Evolutionary conservation across 2,329 filamentous ascomycete species (phyloP), one percentile per base, ranked within the genome.

Genomic region (Arthrobotrys entomopaga): DNA sequence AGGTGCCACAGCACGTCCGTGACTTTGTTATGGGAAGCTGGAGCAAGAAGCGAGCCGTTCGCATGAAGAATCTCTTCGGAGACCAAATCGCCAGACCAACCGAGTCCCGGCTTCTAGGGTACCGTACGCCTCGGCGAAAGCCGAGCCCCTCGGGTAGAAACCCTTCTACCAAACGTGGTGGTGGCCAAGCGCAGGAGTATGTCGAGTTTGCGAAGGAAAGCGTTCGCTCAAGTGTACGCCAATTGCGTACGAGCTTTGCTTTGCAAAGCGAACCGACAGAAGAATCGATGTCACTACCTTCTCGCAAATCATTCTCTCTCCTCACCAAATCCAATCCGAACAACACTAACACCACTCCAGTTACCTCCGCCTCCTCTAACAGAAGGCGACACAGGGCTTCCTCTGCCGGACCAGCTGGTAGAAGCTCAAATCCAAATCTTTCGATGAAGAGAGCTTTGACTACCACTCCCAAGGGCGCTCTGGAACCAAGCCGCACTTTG

Each of bases 11-110:
- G 52, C 69, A 73, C 29, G 69, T 73, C 69, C 61, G 63, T 20
- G 69, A 73, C 34, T 73, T 73, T 34, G 69, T 73, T 34, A 73
- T 73, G 69, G 69, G 69, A 43, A 73, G 69, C 61, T 73, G 69
- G 69, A 73, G 69, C 56, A 66, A 52, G 49, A 73, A 73, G 50
- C 61, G 69, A 10, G 69, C 69, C 13, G 69, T 73, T 4, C 69
- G 69, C 6, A 73, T 73, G 69, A 61, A 73, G 61, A 73, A 73
- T 24, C 61, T 73, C 48, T 66, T 61, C 19, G 69, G 69, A 5
- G 69, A 73, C 20, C 69, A 73, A 40, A 66, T 73, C 10, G 69
- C 61, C 13, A 66, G 34, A 53, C 69, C 69, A 22, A 66, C 69
- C 26, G 69, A 73, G 50, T 66, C 69, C n/a, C 50, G 56, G 19